Evolutionary conservation across 345 rosid genomes (phyloP).

Genomic region (Eucalyptus camaldulensis): DNA sequence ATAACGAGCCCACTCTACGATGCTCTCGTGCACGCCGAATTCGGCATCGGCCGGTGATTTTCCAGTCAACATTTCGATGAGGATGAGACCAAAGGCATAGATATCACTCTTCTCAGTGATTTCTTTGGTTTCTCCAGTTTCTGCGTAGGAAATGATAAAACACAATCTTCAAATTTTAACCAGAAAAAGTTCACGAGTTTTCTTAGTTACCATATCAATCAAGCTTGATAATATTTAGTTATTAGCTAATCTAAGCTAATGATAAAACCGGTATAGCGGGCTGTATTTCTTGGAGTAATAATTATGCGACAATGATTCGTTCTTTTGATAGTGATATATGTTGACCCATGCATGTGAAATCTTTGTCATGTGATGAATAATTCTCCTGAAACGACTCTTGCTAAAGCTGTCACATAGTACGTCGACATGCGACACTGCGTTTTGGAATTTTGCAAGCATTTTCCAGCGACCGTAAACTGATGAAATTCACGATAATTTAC

Average conservation of each 20-base stretch:
- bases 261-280: not conserved
- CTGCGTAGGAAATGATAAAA: slow-evolving; percentile 9
- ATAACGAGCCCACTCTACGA: slow-evolving; percentile 64
- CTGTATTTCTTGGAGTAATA: not conserved
- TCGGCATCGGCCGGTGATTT: slow-evolving; percentile 47
- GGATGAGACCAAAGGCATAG: slow-evolving; percentile 57
- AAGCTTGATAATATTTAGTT: not conserved
- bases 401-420: not conserved
- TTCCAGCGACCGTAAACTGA: not conserved
- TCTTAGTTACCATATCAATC: not conserved
- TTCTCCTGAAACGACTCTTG: not conserved
- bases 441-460: not conserved
- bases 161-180: not conserved
- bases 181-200: not conserved
- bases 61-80: slow-evolving; percentile 61
- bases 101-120: slow-evolving; percentile 51
- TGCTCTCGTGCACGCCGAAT: slow-evolving; percentile 31
- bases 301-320: not conserved
- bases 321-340: not conserved
- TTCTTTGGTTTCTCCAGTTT: slow-evolving; percentile 40
- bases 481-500: not conserved
- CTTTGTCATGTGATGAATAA: not conserved
- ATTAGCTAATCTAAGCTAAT: not conserved
- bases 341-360: not conserved
- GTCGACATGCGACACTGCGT: not conserved